Evolutionary conservation across 2,329 filamentous ascomycete genomes (phyloP).

Genomic region (Tolypocladium inflatum): DNA sequence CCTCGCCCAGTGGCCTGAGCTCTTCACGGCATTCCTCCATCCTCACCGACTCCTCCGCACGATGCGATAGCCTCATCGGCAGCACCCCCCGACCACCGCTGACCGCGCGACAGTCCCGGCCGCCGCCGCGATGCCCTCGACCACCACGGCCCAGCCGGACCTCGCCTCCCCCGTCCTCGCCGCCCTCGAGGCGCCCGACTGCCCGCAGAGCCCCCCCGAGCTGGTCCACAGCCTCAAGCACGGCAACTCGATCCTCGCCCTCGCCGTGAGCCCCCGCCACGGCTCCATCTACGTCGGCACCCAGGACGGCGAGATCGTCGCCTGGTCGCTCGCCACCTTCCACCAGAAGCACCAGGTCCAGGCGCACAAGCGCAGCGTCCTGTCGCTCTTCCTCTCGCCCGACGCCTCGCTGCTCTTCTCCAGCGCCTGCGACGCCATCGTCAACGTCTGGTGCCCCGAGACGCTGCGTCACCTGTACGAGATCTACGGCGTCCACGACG

Average conservation of each 20-base stretch:
- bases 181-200: conserved; percentile 9
- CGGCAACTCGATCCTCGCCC: conserved; percentile 69
- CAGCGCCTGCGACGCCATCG: conserved; percentile 83
- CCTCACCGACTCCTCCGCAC: not conserved
- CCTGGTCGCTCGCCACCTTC: conserved; percentile 85
- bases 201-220: conserved; percentile 35
- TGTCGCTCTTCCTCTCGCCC: conserved; percentile 72
- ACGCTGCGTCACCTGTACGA: conserved; percentile 73
- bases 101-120: not conserved
- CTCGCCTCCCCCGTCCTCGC: conserved; percentile 5
- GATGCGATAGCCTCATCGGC: not conserved
- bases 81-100: not conserved
- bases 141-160: conserved; percentile 4
- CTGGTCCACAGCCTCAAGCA: conserved; percentile 68
- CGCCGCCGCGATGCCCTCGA: conserved; percentile 6
- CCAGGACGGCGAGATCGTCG: conserved; percentile 84
- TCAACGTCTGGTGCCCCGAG: conserved; percentile 84
- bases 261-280: conserved; percentile 69
- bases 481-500: conserved; percentile 87
- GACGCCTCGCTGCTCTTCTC: conserved; percentile 76
- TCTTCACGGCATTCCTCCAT: not conserved
- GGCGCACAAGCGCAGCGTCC: conserved; percentile 84
- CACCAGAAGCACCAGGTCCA: conserved; percentile 70
- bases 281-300: conserved; percentile 84
- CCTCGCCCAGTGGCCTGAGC: not conserved